Percentiles rank a stretch among this genome's conserved stretches.
Conservation (phyloP, 768 basidiomycete species). For the Ramaria rubella region DNA sequence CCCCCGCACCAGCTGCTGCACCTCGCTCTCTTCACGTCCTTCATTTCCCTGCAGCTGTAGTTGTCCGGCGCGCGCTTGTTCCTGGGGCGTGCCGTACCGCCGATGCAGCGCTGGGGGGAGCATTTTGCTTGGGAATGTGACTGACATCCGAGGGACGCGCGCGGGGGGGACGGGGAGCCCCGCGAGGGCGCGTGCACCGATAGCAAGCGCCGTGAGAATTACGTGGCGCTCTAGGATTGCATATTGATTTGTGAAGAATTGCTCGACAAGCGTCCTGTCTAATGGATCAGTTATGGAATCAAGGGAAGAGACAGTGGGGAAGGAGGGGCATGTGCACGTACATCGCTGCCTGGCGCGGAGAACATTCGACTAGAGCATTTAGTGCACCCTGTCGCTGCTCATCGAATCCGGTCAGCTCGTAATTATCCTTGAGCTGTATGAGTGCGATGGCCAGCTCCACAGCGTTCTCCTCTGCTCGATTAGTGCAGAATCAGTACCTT, state of each 20-base stretch:
- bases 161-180: slow-evolving; percentile 36
- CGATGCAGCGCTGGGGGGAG: slow-evolving; percentile 68
- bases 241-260: slow-evolving; percentile 92
- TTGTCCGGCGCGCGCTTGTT: slow-evolving; percentile 23
- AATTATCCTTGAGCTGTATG: slow-evolving; percentile 74
- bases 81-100: slow-evolving; percentile 47
- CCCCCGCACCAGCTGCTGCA: slow-evolving; percentile 55
- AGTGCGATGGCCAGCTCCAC: slow-evolving; percentile 72
- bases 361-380: slow-evolving; percentile 73
- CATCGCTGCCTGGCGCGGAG: slow-evolving; percentile 75
- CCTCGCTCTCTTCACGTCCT: slow-evolving; percentile 22
- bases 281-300: neutral
- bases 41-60: no score
- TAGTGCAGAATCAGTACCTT: slow-evolving; percentile 7
- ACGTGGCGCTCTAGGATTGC: slow-evolving; percentile 79
- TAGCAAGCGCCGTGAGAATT: slow-evolving; percentile 79
- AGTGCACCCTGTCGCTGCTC: slow-evolving; percentile 68
- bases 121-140: slow-evolving; percentile 74
- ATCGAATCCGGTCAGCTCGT: slow-evolving; percentile 74
- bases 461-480: slow-evolving; percentile 77
- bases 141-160: slow-evolving; percentile 18
- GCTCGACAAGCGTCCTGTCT: slow-evolving; percentile 72
- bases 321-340: slow-evolving; percentile 47
- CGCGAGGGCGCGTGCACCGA: slow-evolving; percentile 81
- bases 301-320: neutral